Evolutionary conservation across 208 protist species (phyloP).

Genomic region (Trypanosoma avium): DNA sequence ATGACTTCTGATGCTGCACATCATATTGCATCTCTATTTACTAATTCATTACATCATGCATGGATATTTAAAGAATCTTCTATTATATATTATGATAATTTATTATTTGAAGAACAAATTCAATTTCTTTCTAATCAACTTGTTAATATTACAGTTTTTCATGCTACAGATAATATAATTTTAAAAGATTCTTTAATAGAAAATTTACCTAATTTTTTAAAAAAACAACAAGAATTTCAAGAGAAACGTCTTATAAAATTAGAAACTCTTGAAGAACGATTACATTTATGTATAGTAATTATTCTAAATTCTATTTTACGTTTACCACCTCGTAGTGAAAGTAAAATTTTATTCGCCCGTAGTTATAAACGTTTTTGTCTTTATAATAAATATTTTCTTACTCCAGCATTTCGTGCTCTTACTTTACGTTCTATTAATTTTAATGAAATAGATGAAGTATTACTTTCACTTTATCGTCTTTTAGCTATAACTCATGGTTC

Average conservation of each 20-base stretch:
- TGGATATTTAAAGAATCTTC: slow-evolving; percentile 16
- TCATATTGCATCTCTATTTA: slow-evolving; percentile 53
- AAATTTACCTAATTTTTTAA: slow-evolving; percentile 7
- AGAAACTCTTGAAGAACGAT: slow-evolving; percentile 77
- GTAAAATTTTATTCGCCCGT: slow-evolving; percentile 24
- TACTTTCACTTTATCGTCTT: slow-evolving; percentile 43
- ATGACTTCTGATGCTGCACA: slow-evolving; percentile 49
- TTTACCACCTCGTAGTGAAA: slow-evolving; percentile 24
- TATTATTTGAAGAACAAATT: slow-evolving; percentile 42
- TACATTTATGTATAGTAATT: slow-evolving; percentile 54
- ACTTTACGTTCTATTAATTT: slow-evolving; percentile 32
- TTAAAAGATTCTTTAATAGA: neutral
- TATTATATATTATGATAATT: neutral
- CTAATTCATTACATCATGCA: slow-evolving; percentile 2
- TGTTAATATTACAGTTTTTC: slow-evolving; percentile 38
- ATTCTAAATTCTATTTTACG: slow-evolving; percentile 44
- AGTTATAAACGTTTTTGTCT: slow-evolving; percentile 54
- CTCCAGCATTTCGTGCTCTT: slow-evolving; percentile 65
- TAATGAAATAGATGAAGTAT: slow-evolving; percentile 15
- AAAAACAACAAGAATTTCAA: neutral
- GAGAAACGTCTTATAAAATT: slow-evolving; percentile 32
- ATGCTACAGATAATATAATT: slow-evolving; percentile 13
- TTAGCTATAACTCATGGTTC: slow-evolving; percentile 42
- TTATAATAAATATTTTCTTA: slow-evolving; percentile 66
- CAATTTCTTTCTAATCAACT: slow-evolving; percentile 40